phyloP scores from a whole-genome alignment of 805 yeast genomes.

The Candida tibetensis region DNA sequence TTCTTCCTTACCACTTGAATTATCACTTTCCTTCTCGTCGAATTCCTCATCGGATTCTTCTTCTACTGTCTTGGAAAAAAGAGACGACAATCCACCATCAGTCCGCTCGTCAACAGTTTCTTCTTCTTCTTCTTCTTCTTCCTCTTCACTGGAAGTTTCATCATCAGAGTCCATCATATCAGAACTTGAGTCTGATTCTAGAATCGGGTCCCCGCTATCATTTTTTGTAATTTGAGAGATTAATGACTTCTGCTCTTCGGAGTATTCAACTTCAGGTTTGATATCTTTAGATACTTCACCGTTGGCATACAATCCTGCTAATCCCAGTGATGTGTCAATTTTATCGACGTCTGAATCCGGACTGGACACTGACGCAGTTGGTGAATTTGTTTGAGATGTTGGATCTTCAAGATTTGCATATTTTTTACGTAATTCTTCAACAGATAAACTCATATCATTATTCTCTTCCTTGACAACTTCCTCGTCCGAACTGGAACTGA shows the following conservation, averaged over 20 bases:
- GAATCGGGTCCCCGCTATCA: slow-evolving; percentile 17
- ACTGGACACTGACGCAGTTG: slow-evolving; percentile 14
- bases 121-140: slow-evolving; percentile 12
- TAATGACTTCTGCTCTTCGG: slow-evolving; percentile 31
- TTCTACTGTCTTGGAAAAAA: slow-evolving; percentile 5
- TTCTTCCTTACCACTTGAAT: slow-evolving; percentile 7
- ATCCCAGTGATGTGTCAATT: slow-evolving; percentile 10
- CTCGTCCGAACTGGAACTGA: slow-evolving; percentile 2
- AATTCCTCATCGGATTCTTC: slow-evolving; percentile 17
- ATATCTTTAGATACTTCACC: too few relatives aligned
- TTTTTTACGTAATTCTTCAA: slow-evolving; percentile 56
- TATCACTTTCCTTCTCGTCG: slow-evolving; percentile 2
- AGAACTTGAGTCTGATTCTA: slow-evolving; percentile 17
- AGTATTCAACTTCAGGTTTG: slow-evolving; percentile 21
- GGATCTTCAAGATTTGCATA: slow-evolving; percentile 45
- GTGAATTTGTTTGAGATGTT: slow-evolving; percentile 12
- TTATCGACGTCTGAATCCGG: slow-evolving; percentile 10
- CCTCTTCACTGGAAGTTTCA: slow-evolving; percentile 3
- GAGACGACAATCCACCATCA: slow-evolving; percentile 8
- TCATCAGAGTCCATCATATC: slow-evolving; percentile 11
- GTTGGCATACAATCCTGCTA: slow-evolving; percentile 24
- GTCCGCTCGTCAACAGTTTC: slow-evolving; percentile 8
- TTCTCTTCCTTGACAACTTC: slow-evolving; percentile 16
- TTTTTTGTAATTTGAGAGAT: slow-evolving; percentile 18
- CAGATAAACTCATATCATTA: slow-evolving; percentile 48